phyloP scores from a whole-genome alignment of 139 green algal species.

The Chara braunii region DNA sequence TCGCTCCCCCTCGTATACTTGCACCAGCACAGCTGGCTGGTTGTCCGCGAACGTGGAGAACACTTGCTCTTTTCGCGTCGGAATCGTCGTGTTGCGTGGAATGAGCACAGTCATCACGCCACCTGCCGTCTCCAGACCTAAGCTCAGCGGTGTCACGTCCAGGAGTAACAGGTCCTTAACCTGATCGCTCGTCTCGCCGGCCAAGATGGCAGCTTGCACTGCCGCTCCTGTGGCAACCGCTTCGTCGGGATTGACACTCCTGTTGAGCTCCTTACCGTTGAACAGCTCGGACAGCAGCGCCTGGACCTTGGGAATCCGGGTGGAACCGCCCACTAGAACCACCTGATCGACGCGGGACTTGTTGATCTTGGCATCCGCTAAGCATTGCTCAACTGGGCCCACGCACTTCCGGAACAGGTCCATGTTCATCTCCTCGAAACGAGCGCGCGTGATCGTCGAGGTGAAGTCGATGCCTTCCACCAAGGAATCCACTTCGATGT shows the following conservation, averaged over 20 bases:
- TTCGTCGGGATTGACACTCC: conserved; percentile 7
- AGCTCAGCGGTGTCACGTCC: conserved; percentile 87
- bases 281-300: background rate
- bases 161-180: conserved; percentile 98
- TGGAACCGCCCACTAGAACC: conserved; percentile 2
- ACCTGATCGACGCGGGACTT: too few species aligned
- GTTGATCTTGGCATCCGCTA: too few species aligned
- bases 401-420: conserved; percentile 97
- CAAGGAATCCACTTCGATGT: conserved; percentile 93
- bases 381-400: too few species aligned
- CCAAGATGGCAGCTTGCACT: conserved; percentile 52
- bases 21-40: conserved; percentile 56
- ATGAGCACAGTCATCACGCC: conserved; percentile 91
- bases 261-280: conserved; percentile 9
- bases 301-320: conserved; percentile 5
- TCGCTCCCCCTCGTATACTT: conserved; percentile 91
- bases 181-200: conserved; percentile 80
- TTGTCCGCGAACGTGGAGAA: conserved; percentile 99
- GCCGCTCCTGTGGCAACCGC: too few species aligned
- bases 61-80: conserved; percentile 98
- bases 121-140: conserved; percentile 94
- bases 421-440: conserved; percentile 99
- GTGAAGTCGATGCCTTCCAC: conserved; percentile 97
- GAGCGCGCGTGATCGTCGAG: conserved; percentile 86
- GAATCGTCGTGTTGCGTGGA: conserved; percentile 93